phyloP scores from a whole-genome alignment of 2,329 filamentous ascomycete genomes.

The Geosmithia putterillii region DNA sequence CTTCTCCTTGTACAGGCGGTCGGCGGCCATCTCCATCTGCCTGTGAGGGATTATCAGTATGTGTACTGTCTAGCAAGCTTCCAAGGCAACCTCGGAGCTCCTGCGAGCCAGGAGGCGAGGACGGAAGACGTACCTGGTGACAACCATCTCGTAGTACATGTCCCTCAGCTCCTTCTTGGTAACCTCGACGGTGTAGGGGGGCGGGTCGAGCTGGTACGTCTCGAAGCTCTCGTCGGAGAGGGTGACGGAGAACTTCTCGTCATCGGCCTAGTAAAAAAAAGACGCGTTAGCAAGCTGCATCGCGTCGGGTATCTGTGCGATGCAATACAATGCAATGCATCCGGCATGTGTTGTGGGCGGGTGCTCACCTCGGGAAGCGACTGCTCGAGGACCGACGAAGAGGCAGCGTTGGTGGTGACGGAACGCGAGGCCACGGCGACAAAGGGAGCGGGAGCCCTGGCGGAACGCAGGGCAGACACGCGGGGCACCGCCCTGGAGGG shows the following conservation, averaged over 20 bases:
- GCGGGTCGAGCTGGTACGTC: conserved; percentile 97
- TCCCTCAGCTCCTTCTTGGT: conserved; percentile 98
- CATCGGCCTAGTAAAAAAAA: conserved; percentile 58
- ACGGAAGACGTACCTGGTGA: conserved; percentile 77
- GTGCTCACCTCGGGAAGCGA: conserved; percentile 5
- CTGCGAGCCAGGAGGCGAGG: no score
- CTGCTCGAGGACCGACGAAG: conserved; percentile 69
- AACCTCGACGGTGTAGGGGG: conserved; percentile 79
- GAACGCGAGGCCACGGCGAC: conserved; percentile 45
- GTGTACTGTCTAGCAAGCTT: neutral
- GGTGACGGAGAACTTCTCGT: conserved; percentile 82
- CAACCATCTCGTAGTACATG: conserved; percentile 98
- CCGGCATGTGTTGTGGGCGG: no score
- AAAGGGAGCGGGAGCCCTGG: conserved; percentile 29
- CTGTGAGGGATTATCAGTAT: conserved; percentile 36
- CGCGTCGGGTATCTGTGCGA: neutral
- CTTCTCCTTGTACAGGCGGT: conserved; percentile 99
- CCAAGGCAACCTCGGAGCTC: no score
- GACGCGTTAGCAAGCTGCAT: conserved; percentile 6
- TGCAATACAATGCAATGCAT: neutral
- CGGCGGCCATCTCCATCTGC: conserved; percentile 99
- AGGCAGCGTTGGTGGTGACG: conserved; percentile 93
- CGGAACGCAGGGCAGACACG: conserved; percentile 38
- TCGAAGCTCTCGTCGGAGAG: conserved; percentile 99
- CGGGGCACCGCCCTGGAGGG: conserved; percentile 34